phyloP scores from a whole-genome alignment of 257 asterid species.

The Forsythia viridissima region DNA sequence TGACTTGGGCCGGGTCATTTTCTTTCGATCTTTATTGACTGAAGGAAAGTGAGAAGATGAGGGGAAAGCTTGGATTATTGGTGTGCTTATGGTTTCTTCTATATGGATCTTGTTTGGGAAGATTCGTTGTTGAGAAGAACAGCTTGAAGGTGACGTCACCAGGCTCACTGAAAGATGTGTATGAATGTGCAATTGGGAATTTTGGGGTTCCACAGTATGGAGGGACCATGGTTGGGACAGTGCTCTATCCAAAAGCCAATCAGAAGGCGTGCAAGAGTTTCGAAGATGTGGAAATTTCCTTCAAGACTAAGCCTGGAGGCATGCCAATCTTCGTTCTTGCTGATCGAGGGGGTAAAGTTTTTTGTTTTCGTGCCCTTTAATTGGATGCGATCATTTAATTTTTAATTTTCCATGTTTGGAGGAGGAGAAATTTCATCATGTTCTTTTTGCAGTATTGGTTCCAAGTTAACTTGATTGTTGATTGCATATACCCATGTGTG shows the following conservation, averaged over 20 bases:
- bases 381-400: not conserved
- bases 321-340: constrained; percentile 82
- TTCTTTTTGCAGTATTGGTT: not conserved
- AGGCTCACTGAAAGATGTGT: constrained; percentile 56
- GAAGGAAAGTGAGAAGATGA: constrained; percentile 43
- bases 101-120: constrained; percentile 58
- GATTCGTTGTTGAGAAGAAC: constrained; percentile 95
- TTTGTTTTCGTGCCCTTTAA: not conserved
- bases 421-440: not conserved
- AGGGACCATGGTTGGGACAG: constrained; percentile 81
- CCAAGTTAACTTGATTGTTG: not conserved
- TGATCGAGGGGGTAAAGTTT: constrained; percentile 82
- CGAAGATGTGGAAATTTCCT: constrained; percentile 47
- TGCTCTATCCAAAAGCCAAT: constrained; percentile 74
- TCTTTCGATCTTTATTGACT: constrained; percentile 9
- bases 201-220: constrained; percentile 97
- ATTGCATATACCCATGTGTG: constrained; percentile 14
- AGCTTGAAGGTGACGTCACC: constrained; percentile 88
- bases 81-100: constrained; percentile 49
- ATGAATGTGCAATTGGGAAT: constrained; percentile 95
- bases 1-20: constrained; percentile 23
- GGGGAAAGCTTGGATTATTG: constrained; percentile 39
- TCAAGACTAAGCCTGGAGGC: constrained; percentile 76
- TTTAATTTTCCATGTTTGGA: not conserved
- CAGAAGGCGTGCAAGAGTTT: constrained; percentile 70